Conservation (phyloP, 177 flowering plant genomes). For the Vitis hybrid region DNA sequence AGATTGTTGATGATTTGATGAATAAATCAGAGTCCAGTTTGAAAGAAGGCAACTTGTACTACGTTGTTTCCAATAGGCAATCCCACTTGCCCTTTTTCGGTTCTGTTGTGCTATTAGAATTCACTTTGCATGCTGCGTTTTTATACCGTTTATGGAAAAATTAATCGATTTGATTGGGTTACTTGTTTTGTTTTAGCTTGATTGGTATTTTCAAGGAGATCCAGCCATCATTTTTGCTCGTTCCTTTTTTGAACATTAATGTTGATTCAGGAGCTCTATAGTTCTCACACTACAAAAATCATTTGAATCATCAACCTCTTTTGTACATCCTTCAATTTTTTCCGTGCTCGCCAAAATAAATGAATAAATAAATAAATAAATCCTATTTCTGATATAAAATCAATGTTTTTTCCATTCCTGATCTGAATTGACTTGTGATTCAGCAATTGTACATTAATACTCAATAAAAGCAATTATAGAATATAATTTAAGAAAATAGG, state of each 20-base stretch:
- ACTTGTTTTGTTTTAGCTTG: no score
- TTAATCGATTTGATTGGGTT: not conserved
- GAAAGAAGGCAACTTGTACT: slow-evolving; percentile 69
- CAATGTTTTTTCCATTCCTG: not conserved
- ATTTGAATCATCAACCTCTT: no score
- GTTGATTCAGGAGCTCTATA: no score
- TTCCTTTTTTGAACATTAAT: no score
- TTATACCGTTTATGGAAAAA: not conserved
- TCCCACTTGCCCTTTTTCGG: not conserved
- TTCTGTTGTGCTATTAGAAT: not conserved
- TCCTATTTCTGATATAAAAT: no score
- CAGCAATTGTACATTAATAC: not conserved
- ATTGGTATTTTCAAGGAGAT: not conserved
- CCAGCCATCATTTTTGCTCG: not conserved
- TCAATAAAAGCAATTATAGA: no score
- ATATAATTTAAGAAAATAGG: no score
- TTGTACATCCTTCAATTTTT: no score
- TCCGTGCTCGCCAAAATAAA: no score
- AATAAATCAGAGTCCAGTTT: slow-evolving; percentile 49
- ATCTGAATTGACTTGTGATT: not conserved
- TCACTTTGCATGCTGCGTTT: not conserved
- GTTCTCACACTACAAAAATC: no score
- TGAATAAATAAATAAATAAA: no score
- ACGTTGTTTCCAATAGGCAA: slow-evolving; percentile 65
- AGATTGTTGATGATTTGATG: slow-evolving; percentile 45